Evolutionary conservation across 2,329 filamentous ascomycete genomes (phyloP).

Genomic region (Pseudogymnoascus sp.): DNA sequence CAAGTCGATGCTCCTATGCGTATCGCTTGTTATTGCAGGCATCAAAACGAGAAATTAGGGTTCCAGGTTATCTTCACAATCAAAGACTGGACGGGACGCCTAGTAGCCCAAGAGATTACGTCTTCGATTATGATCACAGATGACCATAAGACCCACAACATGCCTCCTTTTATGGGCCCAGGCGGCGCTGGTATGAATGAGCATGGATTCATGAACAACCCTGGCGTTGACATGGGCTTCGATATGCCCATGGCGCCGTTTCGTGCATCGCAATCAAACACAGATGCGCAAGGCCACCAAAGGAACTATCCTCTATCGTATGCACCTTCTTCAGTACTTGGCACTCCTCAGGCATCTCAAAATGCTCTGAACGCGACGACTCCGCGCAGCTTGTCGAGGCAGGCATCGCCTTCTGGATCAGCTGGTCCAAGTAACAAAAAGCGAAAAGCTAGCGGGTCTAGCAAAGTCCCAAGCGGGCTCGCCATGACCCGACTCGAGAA

Average conservation of each 20-base stretch:
- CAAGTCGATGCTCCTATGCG: conserved; percentile 85
- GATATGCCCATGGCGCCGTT: conserved; percentile 37
- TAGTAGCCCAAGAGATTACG: conserved; percentile 77
- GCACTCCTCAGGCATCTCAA: conserved; percentile 25
- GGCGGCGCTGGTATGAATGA: conserved; percentile 15
- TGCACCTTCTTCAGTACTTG: conserved; percentile 21
- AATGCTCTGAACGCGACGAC: conserved; percentile 40
- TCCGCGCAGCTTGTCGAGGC: conserved; percentile 59
- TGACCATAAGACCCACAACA: conserved; percentile 79
- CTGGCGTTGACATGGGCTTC: conserved; percentile 30
- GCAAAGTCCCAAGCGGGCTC: conserved; percentile 62
- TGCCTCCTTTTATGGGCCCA: conserved; percentile 28
- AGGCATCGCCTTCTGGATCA: conserved; percentile 59
- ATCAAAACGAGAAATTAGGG: conserved; percentile 86
- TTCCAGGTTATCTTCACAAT: conserved; percentile 93
- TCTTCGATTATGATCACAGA: conserved; percentile 94
- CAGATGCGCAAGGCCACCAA: conserved; percentile 53
- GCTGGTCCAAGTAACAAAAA: conserved; percentile 65
- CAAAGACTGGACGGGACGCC: conserved; percentile 66
- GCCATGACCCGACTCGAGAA: conserved; percentile 77
- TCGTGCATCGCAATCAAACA: conserved; percentile 50
- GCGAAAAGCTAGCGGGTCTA: conserved; percentile 64
- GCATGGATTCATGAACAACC: conserved; percentile 31
- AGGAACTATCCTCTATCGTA: conserved; percentile 35
- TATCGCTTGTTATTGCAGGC: conserved; percentile 93